Evolutionary conservation across 495 filamentous ascomycete genomes (phyloP).

Genomic region (Penicillium bovifimosum): DNA sequence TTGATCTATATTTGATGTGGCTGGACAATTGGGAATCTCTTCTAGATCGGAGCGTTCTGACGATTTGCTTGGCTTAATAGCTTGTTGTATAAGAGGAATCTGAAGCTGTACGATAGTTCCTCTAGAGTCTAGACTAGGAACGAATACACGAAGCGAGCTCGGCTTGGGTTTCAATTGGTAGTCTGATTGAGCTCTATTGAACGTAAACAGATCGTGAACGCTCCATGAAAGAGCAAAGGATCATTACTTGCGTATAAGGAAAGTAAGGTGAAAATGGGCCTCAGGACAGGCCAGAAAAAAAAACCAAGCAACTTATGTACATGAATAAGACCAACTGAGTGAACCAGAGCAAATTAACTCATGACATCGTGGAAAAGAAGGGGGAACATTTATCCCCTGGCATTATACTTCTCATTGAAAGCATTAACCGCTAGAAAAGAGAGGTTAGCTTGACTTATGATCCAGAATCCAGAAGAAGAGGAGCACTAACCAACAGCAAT

Average conservation of each 20-base stretch:
- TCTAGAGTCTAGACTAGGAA: no score
- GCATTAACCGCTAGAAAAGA: constrained; percentile 53
- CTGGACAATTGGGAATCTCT: no score
- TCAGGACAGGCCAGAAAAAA: background rate
- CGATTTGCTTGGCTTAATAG: background rate
- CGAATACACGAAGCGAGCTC: background rate
- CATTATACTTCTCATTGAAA: constrained; percentile 65
- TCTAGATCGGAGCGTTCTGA: background rate
- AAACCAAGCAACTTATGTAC: constrained; percentile 7
- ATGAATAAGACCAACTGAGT: background rate
- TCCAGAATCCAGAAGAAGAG: background rate
- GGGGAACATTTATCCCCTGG: constrained; percentile 41
- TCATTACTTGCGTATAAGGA: background rate
- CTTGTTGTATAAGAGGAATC: background rate
- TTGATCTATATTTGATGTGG: background rate
- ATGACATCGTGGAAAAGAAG: constrained; percentile 22
- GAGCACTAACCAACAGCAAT: constrained; percentile 51
- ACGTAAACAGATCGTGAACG: background rate
- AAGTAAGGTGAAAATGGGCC: background rate
- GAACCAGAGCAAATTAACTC: constrained; percentile 6
- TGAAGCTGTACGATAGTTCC: background rate
- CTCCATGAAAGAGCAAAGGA: background rate
- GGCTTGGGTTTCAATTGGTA: background rate
- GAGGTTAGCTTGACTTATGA: constrained; percentile 4
- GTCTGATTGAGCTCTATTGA: background rate